Evolutionary conservation across 1,139 yeast genomes (phyloP).

Genomic region (Taphrina betulina): DNA sequence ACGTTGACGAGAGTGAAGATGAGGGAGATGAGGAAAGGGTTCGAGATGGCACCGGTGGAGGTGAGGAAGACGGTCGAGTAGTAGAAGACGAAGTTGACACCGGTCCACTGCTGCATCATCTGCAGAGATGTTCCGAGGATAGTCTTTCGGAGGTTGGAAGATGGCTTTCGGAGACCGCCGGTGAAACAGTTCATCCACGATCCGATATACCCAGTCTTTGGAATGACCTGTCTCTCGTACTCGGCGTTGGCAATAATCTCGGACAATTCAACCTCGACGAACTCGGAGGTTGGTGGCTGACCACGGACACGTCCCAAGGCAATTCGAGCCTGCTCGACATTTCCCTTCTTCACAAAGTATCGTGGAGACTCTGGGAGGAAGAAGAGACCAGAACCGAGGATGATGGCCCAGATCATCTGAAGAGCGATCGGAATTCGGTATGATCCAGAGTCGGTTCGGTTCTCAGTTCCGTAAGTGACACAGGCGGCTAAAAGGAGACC

Average conservation of each 20-base stretch:
- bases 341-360: conserved; percentile 50
- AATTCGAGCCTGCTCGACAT: conserved; percentile 47
- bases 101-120: conserved; percentile 66
- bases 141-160: conserved; percentile 38
- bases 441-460: conserved; percentile 59
- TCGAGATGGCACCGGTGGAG: conserved; percentile 66
- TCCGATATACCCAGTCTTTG: conserved; percentile 55
- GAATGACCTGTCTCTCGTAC: conserved; percentile 43
- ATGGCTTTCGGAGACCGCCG: conserved; percentile 45
- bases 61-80: conserved; percentile 68
- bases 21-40: conserved; percentile 51
- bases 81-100: conserved; percentile 49
- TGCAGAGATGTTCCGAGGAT: conserved; percentile 49
- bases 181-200: conserved; percentile 48
- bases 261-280: conserved; percentile 47
- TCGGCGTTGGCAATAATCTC: conserved; percentile 49
- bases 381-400: conserved; percentile 49
- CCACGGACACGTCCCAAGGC: conserved; percentile 46
- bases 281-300: conserved; percentile 48
- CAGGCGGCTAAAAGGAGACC: conserved; percentile 69
- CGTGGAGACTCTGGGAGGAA: conserved; percentile 64
- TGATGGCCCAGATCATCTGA: conserved; percentile 50
- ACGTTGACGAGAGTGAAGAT: conserved; percentile 64
- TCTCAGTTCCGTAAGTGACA: conserved; percentile 66
- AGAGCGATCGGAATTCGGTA: conserved; percentile 63